Base-by-base conservation (phyloP, 495 filamentous ascomycete species). In the Penicillium salamii region DNA sequence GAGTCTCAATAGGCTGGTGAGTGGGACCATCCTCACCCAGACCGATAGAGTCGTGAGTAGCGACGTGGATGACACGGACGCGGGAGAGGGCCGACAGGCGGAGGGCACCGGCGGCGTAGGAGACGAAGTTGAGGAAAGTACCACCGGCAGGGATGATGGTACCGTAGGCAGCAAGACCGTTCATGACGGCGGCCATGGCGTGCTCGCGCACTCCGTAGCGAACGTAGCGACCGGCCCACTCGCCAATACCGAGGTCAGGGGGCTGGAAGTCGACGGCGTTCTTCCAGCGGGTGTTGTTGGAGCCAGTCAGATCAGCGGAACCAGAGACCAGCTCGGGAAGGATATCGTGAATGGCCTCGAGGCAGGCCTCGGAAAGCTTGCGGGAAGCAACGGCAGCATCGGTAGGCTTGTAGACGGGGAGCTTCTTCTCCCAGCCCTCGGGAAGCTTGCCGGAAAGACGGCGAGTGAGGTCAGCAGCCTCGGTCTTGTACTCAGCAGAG, bases 81-180 rank as follows among this genome's bases (percentile, higher is more conserved):
- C 90, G 92, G 26, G 91, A 95, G 50, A 99, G 80, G 26, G 95
- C 83, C 38, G 91, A 95, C 20, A 99, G 83, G 71, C 93, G 91
- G 61, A 97, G 87, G 65, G 95, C 85, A 70, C 93, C 93, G 55
- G 93, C 89, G 54, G 90, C 92, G 69, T 99, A 99, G 18, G 93
- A 99, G 53, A 99, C 91, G 77, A 99, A 99, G 87, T 99, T 99
- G 53, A 99, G 78, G 86, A 99, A 99, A 61, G 92, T 97, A 70
- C 93, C 93, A 45, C 82, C 87, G 55, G 89, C 95, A 43, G 93
- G 93, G 63, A 99, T 87, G 65, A 95, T 77, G 62, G 89, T 96
- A 55, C 93, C 93, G 69, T 99, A 99, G 52, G 91, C 92, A 47
- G 89, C 82, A 46, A 99, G 81, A 74, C 93, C 93, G 79, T 99